Percentiles rank a stretch among this genome's conserved stretches.
These are phyloP conservation scores for Cylindrotheca fusiformis DNA, from an alignment of 108 stramenopile genomes.

Conservation along the genomic window DNA sequence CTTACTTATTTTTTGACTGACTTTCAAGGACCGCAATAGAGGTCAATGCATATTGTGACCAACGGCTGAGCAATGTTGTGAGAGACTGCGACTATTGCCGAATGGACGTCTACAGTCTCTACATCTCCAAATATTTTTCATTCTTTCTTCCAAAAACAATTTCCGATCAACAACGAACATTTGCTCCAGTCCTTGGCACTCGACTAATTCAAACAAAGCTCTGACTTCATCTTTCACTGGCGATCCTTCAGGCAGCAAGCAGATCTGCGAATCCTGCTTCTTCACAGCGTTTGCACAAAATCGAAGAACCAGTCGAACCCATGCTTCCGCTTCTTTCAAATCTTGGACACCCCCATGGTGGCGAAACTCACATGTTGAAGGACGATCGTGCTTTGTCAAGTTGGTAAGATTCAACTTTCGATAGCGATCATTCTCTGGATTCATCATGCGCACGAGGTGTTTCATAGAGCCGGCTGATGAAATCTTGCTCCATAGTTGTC, in stretches of 20 bases:
- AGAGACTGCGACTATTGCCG: not conserved
- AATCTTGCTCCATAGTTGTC: conserved; percentile 9
- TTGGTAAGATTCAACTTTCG: conserved; percentile 19
- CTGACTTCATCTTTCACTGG: not conserved
- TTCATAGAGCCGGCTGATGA: not conserved
- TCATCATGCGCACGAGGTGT: conserved; percentile 10
- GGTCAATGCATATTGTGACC: too few relatives aligned
- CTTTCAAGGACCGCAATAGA: too few relatives aligned
- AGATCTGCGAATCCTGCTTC: not conserved
- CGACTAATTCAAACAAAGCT: not conserved
- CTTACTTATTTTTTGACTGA: too few relatives aligned
- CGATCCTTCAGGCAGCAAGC: not conserved
- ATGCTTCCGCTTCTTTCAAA: conserved; percentile 14
- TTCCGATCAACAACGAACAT: not conserved
- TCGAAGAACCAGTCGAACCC: conserved; percentile 8
- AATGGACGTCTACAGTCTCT: not conserved
- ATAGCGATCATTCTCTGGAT: conserved; percentile 12
- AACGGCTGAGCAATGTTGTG: not conserved
- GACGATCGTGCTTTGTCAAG: conserved; percentile 3
- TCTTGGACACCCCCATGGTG: conserved; percentile 15
- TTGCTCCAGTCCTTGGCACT: not conserved
- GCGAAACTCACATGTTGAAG: conserved; percentile 19
- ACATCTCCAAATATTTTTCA: not conserved
- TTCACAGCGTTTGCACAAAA: conserved; percentile 12
- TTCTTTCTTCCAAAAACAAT: not conserved